Percentiles rank a stretch among this genome's conserved stretches.
Conservation (phyloP, 202 grass and related monocot genomes). For the Saccharum hybrid region DNA sequence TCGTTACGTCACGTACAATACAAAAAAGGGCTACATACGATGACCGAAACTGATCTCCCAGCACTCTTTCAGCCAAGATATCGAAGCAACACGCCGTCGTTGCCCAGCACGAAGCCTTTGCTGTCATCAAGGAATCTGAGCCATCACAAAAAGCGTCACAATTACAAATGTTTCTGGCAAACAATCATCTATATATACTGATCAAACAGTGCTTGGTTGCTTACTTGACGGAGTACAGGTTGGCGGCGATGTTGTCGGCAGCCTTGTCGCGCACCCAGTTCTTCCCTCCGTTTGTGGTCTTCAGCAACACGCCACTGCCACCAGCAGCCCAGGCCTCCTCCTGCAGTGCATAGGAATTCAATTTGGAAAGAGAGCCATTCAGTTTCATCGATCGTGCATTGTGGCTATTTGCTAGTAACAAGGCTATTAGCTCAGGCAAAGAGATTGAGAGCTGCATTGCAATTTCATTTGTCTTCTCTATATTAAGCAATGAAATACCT, state of each 20-base stretch:
- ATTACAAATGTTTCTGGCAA: not conserved
- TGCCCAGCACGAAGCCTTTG: conserved; percentile 86
- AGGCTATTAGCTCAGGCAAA: not conserved
- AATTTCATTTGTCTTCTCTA: conserved; percentile 28
- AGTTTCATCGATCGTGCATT: not conserved
- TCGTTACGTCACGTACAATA: not conserved
- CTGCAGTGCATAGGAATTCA: conserved; percentile 36
- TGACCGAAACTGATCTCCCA: not conserved
- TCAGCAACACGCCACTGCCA: conserved; percentile 82
- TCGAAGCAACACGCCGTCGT: conserved; percentile 91
- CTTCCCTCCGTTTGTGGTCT: conserved; percentile 88
- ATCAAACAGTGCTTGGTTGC: not conserved
- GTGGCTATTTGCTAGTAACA: not conserved
- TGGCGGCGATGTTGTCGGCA: conserved; percentile 82
- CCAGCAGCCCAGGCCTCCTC: conserved; percentile 97
- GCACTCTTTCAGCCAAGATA: conserved; percentile 65
- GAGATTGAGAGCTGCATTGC: not conserved
- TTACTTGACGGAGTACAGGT: conserved; percentile 97
- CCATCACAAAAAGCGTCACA: not conserved
- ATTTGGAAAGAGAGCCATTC: not conserved
- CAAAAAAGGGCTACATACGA: conserved; percentile 29
- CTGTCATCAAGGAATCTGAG: conserved; percentile 77
- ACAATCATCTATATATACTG: too few relatives aligned
- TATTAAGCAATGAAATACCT: conserved; percentile 46
- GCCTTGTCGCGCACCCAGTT: conserved; percentile 91